Conservation (phyloP, 2,329 filamentous ascomycete genomes). For the Fusarium nygamai region DNA sequence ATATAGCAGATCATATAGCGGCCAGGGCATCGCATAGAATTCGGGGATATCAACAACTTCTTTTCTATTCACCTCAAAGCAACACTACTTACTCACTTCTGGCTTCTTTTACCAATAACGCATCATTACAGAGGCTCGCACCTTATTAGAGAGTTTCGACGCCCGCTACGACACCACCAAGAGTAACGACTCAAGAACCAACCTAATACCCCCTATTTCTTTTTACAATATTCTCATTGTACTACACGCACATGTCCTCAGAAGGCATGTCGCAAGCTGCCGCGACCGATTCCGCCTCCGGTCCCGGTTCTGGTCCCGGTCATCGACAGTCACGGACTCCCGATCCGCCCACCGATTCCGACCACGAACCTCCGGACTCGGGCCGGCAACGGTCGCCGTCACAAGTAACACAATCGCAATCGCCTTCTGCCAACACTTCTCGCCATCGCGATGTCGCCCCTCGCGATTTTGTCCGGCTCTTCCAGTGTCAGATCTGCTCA, state of each 20-base stretch:
- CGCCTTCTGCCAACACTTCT: neutral
- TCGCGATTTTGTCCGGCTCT: slow-evolving; percentile 66
- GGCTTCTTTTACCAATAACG: neutral
- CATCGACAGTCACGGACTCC: neutral
- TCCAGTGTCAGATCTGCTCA: slow-evolving; percentile 82
- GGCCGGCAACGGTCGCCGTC: slow-evolving; percentile 5
- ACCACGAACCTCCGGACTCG: slow-evolving; percentile 11
- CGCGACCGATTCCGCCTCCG: slow-evolving; percentile 21
- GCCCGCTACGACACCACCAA: slow-evolving; percentile 7
- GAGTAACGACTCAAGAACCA: neutral
- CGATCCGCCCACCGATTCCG: slow-evolving; percentile 9
- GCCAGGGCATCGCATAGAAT: slow-evolving; percentile 4
- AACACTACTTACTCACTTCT: neutral
- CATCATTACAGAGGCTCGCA: slow-evolving; percentile 26
- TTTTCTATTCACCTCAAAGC: neutral
- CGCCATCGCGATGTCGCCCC: slow-evolving; percentile 33
- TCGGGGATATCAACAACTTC: neutral
- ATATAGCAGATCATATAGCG: slow-evolving; percentile 1
- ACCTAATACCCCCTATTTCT: neutral
- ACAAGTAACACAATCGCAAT: slow-evolving; percentile 8
- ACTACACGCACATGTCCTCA: slow-evolving; percentile 25
- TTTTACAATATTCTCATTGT: neutral
- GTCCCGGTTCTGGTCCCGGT: slow-evolving; percentile 28
- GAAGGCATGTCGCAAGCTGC: slow-evolving; percentile 20
- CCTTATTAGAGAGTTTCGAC: slow-evolving; percentile 40